These are phyloP conservation scores for Deinandra increscens DNA, from an alignment of 129 eudicot species.

Conservation along the genomic window DNA sequence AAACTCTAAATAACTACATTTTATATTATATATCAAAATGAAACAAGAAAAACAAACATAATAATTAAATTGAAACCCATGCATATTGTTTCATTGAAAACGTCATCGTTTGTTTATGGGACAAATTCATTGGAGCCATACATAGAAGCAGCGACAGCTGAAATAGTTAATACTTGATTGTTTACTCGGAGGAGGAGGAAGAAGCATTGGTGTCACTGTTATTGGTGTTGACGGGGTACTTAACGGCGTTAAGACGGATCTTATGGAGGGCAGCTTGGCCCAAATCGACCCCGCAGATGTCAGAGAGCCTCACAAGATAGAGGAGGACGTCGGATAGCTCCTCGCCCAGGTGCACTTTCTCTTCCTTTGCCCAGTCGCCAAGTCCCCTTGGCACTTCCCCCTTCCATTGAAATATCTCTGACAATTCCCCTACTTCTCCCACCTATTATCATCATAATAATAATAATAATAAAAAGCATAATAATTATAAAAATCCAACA, in stretches of 20 bases:
- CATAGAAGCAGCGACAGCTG: too few species aligned
- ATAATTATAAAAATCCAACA: too few species aligned
- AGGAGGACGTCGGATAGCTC: slow-evolving; percentile 57
- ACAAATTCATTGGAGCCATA: too few species aligned
- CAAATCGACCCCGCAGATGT: slow-evolving; percentile 53
- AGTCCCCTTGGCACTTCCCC: slow-evolving; percentile 59
- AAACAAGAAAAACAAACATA: too few species aligned
- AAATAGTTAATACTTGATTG: too few species aligned
- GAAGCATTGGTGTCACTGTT: too few species aligned
- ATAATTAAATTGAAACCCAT: too few species aligned
- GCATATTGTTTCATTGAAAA: too few species aligned
- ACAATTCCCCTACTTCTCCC: slow-evolving; percentile 62
- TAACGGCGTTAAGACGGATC: slow-evolving; percentile 54
- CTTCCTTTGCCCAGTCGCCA: slow-evolving; percentile 52
- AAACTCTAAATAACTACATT: too few species aligned
- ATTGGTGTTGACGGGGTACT: slow-evolving; percentile 19
- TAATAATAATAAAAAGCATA: too few species aligned
- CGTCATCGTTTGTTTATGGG: too few species aligned
- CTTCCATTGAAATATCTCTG: slow-evolving; percentile 72
- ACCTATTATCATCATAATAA: slow-evolving; percentile 22
- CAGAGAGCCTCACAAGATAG: slow-evolving; percentile 52
- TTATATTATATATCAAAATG: too few species aligned
- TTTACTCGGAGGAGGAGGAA: slow-evolving; percentile 26
- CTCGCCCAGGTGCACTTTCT: slow-evolving; percentile 53
- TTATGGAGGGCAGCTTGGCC: slow-evolving; percentile 63